Evolutionary conservation across 768 basidiomycete genomes (phyloP), one percentile per base, ranked within the genome.

Genomic region (Russula griseocarnosa): DNA sequence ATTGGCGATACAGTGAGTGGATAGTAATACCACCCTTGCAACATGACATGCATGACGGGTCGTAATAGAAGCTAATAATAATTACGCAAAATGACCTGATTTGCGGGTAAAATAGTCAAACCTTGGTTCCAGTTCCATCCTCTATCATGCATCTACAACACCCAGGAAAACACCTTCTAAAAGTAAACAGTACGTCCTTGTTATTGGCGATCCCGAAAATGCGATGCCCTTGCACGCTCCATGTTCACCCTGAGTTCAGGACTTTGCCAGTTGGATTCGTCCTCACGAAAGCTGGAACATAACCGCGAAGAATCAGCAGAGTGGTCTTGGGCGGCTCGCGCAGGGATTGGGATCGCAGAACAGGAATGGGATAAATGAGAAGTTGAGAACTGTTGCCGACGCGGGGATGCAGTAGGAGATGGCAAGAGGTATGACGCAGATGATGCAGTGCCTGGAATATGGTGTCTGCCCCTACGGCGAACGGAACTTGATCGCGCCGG

Each of bases 201-300:
- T 67, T 57, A 68, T 69, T 56, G 61, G 10, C 60, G 51, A 22
- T 58, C 56, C 28, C 54, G 66, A 44, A 66, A 47, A 63, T 73
- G 73, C n/a, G 57, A 55, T 49, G 80, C 81, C 34, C 89, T 76
- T 10, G 89, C 89, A 9, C 78, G 76, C 73, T 84, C 84, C 89
- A 91, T 92, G 30, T 80, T 82, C 74, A 87, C 86, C 61, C 82
- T 79, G 44, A 92, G 70, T 76, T 87, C 85, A 1, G 83, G 79
- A 70, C 86, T 90, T 72, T 83, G 77, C 81, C 83, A 87, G 10
- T 76, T 66, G 34, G 68, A 69, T 50, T 79, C 76, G 55, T 84
- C 83, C 67, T 86, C 86, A 61, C 65, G 72, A 30, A 73, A 71
- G 68, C 70, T 74, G 26, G 61, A 55, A 38, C 63, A 68, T 47